Evolutionary conservation across 1,284 basidiomycete genomes (phyloP).

Genomic region (Tilletia indica): DNA sequence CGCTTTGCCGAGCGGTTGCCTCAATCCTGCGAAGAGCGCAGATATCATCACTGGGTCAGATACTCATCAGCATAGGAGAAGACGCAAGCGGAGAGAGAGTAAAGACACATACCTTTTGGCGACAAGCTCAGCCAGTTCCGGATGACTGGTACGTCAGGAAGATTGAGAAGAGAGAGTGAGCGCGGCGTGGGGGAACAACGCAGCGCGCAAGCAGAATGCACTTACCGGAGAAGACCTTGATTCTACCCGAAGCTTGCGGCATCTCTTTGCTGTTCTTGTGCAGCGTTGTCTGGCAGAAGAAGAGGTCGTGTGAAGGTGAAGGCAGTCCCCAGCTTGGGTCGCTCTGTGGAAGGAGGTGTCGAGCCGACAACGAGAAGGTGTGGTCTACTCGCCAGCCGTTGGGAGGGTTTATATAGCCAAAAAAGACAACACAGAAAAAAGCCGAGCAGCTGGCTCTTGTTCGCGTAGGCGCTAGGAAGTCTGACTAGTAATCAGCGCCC

Average conservation of each 20-base stretch:
- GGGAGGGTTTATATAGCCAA: too few relatives aligned
- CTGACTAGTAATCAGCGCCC: too few relatives aligned
- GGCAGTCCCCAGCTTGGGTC: too few relatives aligned
- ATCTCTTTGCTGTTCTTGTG: not conserved
- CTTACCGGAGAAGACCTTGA: conserved; percentile 34
- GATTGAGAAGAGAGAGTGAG: not conserved
- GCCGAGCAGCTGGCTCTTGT: too few relatives aligned
- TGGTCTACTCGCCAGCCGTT: too few relatives aligned
- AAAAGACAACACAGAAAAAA: too few relatives aligned
- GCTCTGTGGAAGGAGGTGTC: too few relatives aligned
- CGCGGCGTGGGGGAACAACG: not conserved
- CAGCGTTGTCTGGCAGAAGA: too few relatives aligned
- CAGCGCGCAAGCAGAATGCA: not conserved
- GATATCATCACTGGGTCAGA: not conserved
- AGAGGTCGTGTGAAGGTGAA: too few relatives aligned
- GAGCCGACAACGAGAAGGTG: too few relatives aligned
- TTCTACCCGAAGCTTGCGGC: not conserved
- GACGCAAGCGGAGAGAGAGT: too few relatives aligned
- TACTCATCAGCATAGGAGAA: not conserved
- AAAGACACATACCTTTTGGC: conserved; percentile 72
- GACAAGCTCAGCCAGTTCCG: conserved; percentile 89
- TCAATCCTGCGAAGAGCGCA: conserved; percentile 32
- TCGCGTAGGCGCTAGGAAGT: too few relatives aligned
- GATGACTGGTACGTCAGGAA: conserved; percentile 63
- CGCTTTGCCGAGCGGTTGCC: conserved; percentile 57